Base-by-base conservation (phyloP, 345 rosid genomes). In the Noccaea caerulescens region DNA sequence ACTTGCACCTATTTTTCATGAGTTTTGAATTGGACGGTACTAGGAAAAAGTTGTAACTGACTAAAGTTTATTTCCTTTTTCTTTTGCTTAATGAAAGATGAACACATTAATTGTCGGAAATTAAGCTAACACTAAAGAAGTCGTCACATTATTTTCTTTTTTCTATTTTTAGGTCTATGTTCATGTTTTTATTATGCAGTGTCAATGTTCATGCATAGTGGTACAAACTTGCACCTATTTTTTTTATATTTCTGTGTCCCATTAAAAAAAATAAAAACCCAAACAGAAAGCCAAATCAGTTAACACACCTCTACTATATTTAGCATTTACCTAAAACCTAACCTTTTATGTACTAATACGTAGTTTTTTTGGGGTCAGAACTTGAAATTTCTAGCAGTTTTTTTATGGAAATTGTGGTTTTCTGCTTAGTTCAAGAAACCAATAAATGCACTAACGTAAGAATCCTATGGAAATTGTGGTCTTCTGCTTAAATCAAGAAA, bases 371-470 rank as follows among this genome's bases (percentile, higher is more conserved):
- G 13, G 63, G 10, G 37, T 11, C 47, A 8, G 0, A 18, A 58
- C 10, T 18, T 18, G 71, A 67, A 53, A 51, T 43, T 11, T 11
- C 7, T 23, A 39, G 12, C 8, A 13, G 7, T 60, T 18, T 63
- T 16, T 16, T 32, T 5, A 45, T 45, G 23, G 8, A 68, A 32
- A 20, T 6, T 45, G 30, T 69, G 27, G 47, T 36, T 7, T 46
- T 44, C 5, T 3, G 16, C 57, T 57, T 46, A 36, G 36, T 44
- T n/a, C 64, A 68, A 57, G 64, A 45, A 51, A 57, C 56, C 37
- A 46, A 57, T 55, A 44, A 33, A 55, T 33, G 44, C 42, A 45
- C 38, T 58, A 59, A 41, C 63, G 38, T 27, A 61, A n/a, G 23
- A 20, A 25, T 23, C 20, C 23, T 25, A 58, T 70, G 27, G 20